Evolutionary conservation across 2,329 filamentous ascomycete genomes (phyloP).

Genomic region (Penicillium sp.): DNA sequence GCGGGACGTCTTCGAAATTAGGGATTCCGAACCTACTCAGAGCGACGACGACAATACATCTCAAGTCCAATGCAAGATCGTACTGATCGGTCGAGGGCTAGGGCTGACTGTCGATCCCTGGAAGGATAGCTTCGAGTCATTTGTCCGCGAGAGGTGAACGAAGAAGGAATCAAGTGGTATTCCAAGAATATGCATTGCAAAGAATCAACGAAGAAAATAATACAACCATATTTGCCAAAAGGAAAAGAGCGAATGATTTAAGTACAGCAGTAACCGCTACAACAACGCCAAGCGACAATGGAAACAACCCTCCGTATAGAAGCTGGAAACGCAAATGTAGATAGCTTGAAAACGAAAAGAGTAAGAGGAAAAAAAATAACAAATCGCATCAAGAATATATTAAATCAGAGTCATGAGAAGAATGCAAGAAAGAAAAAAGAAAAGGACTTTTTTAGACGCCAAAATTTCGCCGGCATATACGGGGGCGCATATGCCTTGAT

Average conservation of each 20-base stretch:
- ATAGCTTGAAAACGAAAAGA: neutral
- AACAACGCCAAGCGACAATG: slow-evolving; percentile 26
- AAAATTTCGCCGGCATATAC: slow-evolving; percentile 30
- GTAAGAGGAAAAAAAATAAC: slow-evolving; percentile 10
- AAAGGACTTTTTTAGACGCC: slow-evolving; percentile 37
- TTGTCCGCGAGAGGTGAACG: slow-evolving; percentile 23
- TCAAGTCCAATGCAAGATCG: slow-evolving; percentile 49
- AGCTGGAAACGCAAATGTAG: slow-evolving; percentile 16
- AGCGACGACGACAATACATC: slow-evolving; percentile 29
- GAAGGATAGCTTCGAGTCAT: slow-evolving; percentile 44
- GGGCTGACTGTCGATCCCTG: slow-evolving; percentile 41
- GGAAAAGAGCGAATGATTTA: slow-evolving; percentile 32
- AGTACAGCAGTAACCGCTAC: slow-evolving; percentile 34
- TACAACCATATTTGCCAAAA: slow-evolving; percentile 36
- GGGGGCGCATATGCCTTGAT: slow-evolving; percentile 24
- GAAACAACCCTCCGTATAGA: slow-evolving; percentile 25
- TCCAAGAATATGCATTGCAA: slow-evolving; percentile 26
- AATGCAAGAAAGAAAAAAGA: slow-evolving; percentile 12
- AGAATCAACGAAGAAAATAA: slow-evolving; percentile 31
- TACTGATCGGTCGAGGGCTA: slow-evolving; percentile 55
- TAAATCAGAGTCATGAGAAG: slow-evolving; percentile 27
- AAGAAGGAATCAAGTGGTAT: slow-evolving; percentile 4
- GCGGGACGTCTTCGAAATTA: slow-evolving; percentile 89
- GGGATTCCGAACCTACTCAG: slow-evolving; percentile 60
- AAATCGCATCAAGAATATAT: slow-evolving; percentile 22